Percentiles rank a stretch among this genome's conserved stretches.
phyloP scores from a whole-genome alignment of 768 basidiomycete species.

The Dioszegia aurantiaca region DNA sequence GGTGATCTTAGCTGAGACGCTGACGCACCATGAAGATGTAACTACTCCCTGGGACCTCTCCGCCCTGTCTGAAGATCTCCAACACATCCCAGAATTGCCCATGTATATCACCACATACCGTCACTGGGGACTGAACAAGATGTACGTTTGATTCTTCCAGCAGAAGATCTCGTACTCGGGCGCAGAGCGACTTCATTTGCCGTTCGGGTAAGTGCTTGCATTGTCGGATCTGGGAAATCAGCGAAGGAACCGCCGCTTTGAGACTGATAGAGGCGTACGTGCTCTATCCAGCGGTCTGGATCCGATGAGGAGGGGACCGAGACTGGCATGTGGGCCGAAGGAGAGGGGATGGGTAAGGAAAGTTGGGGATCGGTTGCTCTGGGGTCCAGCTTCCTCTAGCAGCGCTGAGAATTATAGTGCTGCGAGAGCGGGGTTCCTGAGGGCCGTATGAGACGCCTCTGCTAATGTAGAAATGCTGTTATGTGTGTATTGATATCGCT shows the following conservation, averaged over 20 bases:
- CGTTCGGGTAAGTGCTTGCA: slow-evolving; percentile 54
- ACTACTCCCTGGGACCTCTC: slow-evolving; percentile 97
- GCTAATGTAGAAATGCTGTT: too few relatives aligned
- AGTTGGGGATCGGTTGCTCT: neutral
- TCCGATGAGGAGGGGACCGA: slow-evolving; percentile 33
- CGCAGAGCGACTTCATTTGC: slow-evolving; percentile 53
- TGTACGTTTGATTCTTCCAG: slow-evolving; percentile 56
- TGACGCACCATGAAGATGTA: slow-evolving; percentile 92
- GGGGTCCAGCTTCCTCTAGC: too few relatives aligned
- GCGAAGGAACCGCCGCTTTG: neutral
- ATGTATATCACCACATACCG: slow-evolving; percentile 82
- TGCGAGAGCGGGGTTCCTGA: too few relatives aligned
- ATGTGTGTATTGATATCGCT: too few relatives aligned
- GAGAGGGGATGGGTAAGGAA: neutral
- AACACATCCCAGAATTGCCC: slow-evolving; percentile 98
- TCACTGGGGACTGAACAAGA: slow-evolving; percentile 55
- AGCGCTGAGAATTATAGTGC: too few relatives aligned
- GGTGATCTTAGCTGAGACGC: too few relatives aligned
- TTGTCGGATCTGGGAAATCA: slow-evolving; percentile 45
- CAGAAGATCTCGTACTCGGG: slow-evolving; percentile 51
- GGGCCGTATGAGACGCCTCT: too few relatives aligned
- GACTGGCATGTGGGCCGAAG: slow-evolving; percentile 14
- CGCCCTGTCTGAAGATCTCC: slow-evolving; percentile 94
- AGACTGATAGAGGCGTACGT: slow-evolving; percentile 30
- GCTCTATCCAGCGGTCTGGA: slow-evolving; percentile 52